Evolutionary conservation across 2,329 filamentous ascomycete genomes (phyloP), one percentile per base, ranked within the genome.

Genomic region (Diaporthe longicolla): DNA sequence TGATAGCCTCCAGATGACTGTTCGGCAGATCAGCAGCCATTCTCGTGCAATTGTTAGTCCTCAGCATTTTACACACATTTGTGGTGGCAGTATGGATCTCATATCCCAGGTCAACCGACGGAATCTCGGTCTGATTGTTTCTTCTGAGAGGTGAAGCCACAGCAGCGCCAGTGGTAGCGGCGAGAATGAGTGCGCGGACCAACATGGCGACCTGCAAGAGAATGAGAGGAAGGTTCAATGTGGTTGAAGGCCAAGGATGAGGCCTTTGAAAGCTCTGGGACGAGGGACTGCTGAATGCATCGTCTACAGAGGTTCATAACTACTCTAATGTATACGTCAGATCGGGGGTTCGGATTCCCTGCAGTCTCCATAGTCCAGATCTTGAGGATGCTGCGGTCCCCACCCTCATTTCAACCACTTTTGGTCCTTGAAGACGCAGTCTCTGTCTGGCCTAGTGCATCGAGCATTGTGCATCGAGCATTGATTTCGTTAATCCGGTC

Each of bases 1-100:
- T 83, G 85, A 72, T 83, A 84, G 52, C 78, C 71, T 7, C 81
- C 80, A 32, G 80, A 81, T 43, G 66, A 76, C 79, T 80, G 48
- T n/a, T 1, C 13, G 10, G 19, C n/a, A n/a, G 3, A 58, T 69
- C 57, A 65, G 59, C 66, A 24, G 6, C 59, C 37, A 11, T 15
- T 45, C 26, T 40, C 5, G 15, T n/a, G 15, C 29, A 32, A 3
- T 35, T 24, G 32, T n/a, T 19, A 35, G 19, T 35, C 19, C n/a
- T 45, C 37, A 35, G 8, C 17, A 24, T 24, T 7, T 21, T n/a
- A 58, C 52, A 45, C 35, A 80, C 79, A 74, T 81, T 80, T 2
- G 77, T 45, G 11, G 71, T 77, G 21, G 75, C 78, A 65, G 76
- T 74, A 63, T 79, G 78, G 24, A 80, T 68, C 35, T 80, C 78